Conservation (phyloP, 2,329 filamentous ascomycete genomes). For the Colletotrichum lindemuthianum region DNA sequence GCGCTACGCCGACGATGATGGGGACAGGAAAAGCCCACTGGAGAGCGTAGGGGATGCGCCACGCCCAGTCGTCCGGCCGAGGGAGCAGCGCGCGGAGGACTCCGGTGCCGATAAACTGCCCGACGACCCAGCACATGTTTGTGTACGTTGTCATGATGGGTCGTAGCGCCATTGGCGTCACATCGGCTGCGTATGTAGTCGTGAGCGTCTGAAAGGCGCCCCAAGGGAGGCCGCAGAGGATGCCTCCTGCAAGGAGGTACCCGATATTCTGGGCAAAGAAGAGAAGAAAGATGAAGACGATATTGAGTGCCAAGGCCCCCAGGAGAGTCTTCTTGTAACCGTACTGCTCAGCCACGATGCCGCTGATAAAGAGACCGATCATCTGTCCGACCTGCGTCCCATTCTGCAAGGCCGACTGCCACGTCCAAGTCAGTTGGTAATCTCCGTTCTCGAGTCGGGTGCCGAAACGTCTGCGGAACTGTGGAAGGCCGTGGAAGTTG, state of each 20-base stretch:
- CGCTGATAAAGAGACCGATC: too few species aligned
- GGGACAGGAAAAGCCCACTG: slow-evolving; percentile 60
- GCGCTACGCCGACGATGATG: slow-evolving; percentile 49
- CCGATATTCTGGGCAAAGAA: background rate
- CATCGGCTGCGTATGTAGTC: slow-evolving; percentile 53
- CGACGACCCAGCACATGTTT: slow-evolving; percentile 55
- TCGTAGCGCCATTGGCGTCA: slow-evolving; percentile 44
- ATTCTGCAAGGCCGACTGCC: too few species aligned
- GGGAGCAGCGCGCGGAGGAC: slow-evolving; percentile 50
- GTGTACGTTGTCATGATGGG: slow-evolving; percentile 46
- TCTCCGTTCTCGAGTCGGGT: too few species aligned
- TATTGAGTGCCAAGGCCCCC: too few species aligned
- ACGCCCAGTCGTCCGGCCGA: slow-evolving; percentile 52
- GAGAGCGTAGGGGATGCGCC: slow-evolving; percentile 57
- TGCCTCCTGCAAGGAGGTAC: background rate
- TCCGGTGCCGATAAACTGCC: slow-evolving; percentile 51
- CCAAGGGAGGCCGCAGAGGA: slow-evolving; percentile 47
- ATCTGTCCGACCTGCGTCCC: too few species aligned
- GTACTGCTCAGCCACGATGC: too few species aligned
- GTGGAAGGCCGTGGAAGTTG: slow-evolving; percentile 40
- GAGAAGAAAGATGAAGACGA: too few species aligned
- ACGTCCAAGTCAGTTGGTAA: too few species aligned
- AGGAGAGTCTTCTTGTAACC: too few species aligned
- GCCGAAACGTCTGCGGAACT: slow-evolving; percentile 31
- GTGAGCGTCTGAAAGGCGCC: slow-evolving; percentile 56